phyloP scores from a whole-genome alignment of 768 basidiomycete genomes.

The Antrodiella citrinella region DNA sequence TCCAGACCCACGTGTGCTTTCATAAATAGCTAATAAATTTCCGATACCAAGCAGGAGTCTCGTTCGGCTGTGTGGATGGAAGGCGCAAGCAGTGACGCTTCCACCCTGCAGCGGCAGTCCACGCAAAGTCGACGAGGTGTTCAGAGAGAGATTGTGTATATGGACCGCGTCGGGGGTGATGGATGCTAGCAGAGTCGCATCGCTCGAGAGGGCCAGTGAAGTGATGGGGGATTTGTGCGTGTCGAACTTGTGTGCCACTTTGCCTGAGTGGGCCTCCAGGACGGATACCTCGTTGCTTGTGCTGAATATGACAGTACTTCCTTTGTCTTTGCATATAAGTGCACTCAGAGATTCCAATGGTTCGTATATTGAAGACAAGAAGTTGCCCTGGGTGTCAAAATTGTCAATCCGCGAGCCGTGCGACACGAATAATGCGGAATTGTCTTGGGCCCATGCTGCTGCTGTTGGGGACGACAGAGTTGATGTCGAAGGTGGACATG shows the following conservation, averaged over 20 bases:
- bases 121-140: constrained; percentile 45
- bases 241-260: constrained; percentile 40
- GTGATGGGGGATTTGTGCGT: constrained; percentile 43
- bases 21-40: constrained; percentile 50
- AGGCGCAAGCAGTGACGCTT: constrained; percentile 39
- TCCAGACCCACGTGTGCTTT: constrained; percentile 47
- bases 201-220: constrained; percentile 52
- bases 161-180: constrained; percentile 45
- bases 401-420: constrained; percentile 38
- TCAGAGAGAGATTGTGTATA: constrained; percentile 50
- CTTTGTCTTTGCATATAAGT: constrained; percentile 27
- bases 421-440: constrained; percentile 45
- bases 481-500: constrained; percentile 25
- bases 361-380: constrained; percentile 35
- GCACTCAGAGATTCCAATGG: constrained; percentile 22
- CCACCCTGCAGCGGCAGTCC: constrained; percentile 32
- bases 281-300: constrained; percentile 38
- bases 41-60: constrained; percentile 49
- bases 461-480: constrained; percentile 23
- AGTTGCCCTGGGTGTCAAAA: constrained; percentile 42
- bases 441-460: constrained; percentile 52
- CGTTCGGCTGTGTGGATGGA: constrained; percentile 58
- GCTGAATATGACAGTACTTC: constrained; percentile 39
- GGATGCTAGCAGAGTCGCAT: constrained; percentile 47
- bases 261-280: constrained; percentile 38